A percentile compares a stretch with the other conserved stretches of the same genome.
Evolutionary conservation across 805 yeast genomes (phyloP).

Genomic region (Candida jianshihensis): DNA sequence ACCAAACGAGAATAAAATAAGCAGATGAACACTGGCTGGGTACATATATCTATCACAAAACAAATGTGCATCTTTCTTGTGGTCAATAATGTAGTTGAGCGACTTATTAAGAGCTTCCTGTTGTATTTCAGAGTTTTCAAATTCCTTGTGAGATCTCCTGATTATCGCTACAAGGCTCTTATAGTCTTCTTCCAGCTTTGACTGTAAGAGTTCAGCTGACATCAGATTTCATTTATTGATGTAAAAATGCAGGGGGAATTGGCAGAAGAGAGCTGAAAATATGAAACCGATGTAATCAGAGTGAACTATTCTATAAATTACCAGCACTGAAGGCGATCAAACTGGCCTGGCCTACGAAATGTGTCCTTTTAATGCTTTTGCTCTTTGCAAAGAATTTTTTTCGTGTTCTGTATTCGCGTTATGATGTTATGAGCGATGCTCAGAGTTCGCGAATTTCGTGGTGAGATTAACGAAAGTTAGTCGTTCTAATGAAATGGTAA

Average conservation of each 20-base stretch:
- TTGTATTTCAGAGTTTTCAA: slow-evolving; percentile 28
- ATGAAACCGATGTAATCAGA: no score
- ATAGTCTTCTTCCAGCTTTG: slow-evolving; percentile 1
- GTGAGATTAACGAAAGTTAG: no score
- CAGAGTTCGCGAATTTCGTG: no score
- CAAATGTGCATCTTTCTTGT: slow-evolving; percentile 34
- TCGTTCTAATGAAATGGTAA: no score
- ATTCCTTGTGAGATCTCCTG: slow-evolving; percentile 25
- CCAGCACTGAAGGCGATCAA: no score
- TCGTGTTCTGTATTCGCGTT: no score
- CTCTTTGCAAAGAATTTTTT: no score
- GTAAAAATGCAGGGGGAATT: not conserved
- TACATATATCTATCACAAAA: slow-evolving; percentile 48
- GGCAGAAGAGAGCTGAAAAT: not conserved
- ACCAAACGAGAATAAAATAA: slow-evolving; percentile 56
- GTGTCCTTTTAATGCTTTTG: no score
- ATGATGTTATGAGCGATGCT: no score
- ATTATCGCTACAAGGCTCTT: slow-evolving; percentile 15
- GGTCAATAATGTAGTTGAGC: slow-evolving; percentile 26
- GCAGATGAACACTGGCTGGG: slow-evolving; percentile 44
- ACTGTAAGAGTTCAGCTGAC: not conserved
- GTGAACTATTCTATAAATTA: no score
- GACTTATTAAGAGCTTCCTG: slow-evolving; percentile 33
- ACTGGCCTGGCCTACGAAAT: no score
- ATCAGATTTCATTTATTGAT: not conserved